Base-by-base conservation (phyloP, 2,329 filamentous ascomycete species). In the Trichoderma arundinaceum region DNA sequence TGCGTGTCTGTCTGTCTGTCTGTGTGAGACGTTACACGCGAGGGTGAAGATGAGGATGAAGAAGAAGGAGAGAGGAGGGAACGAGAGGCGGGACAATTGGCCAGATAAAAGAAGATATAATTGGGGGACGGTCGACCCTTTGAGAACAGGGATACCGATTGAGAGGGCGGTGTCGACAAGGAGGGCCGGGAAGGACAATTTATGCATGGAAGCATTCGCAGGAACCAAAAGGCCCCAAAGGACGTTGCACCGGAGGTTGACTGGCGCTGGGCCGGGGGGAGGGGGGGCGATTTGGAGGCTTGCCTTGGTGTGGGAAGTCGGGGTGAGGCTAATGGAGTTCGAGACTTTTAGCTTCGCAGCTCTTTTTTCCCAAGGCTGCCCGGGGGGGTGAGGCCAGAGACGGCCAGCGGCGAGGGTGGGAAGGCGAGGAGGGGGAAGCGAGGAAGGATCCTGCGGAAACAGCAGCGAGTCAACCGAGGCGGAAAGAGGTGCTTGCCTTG, bases 1-100 rank as follows among this genome's bases (percentile, higher is more conserved):
- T 41, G 38, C 57, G 51, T 64, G 32, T 48, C 44, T 46, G 9
- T 60, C 33, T 61, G 32, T 61, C n/a, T 66, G 22, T 35, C 54
- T 39, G 69, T 69, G 64, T 56, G 67, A 71, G 51, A 68, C 68
- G 68, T 71, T 39, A 35, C 43, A 64, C 61, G 32, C 35, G 19
- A 12, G 15, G 17, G 17, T 19, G 28, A 15, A 15, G 10, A 10
- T 64, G 46, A 64, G 39, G 65, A 39, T 13, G 43, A 52, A 56
- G 54, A 15, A 48, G 32, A 46, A 53, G 44, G 53, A 56, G 54
- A 41, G 38, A 44, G 48, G 35, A 19, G 43, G 15, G 43, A n/a
- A 17, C 13, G 43, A 39, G 46, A 39, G 52, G 41, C 35, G 52
- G 53, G 44, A 48, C 61, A 57, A 38, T 57, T 48, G 61, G 17